Evolutionary conservation across 139 green algal genomes (phyloP).

Genomic region (Volvox reticuliferus): DNA sequence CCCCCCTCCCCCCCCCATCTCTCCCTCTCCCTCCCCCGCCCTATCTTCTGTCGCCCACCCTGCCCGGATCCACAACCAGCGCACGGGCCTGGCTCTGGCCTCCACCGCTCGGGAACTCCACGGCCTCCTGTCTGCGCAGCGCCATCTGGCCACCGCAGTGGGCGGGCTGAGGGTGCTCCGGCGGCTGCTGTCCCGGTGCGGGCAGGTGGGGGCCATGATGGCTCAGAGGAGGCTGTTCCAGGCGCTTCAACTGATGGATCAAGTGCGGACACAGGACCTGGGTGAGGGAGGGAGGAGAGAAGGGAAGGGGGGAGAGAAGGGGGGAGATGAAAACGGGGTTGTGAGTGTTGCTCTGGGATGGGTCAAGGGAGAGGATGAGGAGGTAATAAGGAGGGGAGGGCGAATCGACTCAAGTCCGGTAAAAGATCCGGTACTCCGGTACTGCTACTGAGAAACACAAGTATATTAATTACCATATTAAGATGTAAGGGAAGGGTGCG

Average conservation of each 20-base stretch:
- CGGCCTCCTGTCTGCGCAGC: not conserved
- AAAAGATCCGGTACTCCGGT: too few relatives aligned
- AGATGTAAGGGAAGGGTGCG: too few relatives aligned
- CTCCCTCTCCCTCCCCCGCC: too few relatives aligned
- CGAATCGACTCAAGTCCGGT: too few relatives aligned
- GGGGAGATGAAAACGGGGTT: too few relatives aligned
- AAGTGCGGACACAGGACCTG: conserved; percentile 11
- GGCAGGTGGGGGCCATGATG: not conserved
- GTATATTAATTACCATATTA: too few relatives aligned
- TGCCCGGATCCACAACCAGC: not conserved
- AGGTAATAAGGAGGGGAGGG: too few relatives aligned
- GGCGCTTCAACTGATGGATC: conserved; percentile 23
- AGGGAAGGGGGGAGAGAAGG: not conserved
- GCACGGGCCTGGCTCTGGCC: not conserved
- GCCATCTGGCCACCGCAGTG: conserved; percentile 24
- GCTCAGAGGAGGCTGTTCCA: conserved; percentile 31
- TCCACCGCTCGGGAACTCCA: conserved; percentile 13
- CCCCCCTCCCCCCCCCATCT: too few relatives aligned
- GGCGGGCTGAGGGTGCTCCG: conserved; percentile 2
- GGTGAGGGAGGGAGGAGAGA: not conserved
- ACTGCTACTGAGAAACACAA: too few relatives aligned
- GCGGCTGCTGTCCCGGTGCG: conserved; percentile 15
- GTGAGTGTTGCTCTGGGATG: too few relatives aligned
- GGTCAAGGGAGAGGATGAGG: too few relatives aligned
- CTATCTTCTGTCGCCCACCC: not conserved